phyloP scores from a whole-genome alignment of 805 yeast species.

The Wickerhamiella shivajii region DNA sequence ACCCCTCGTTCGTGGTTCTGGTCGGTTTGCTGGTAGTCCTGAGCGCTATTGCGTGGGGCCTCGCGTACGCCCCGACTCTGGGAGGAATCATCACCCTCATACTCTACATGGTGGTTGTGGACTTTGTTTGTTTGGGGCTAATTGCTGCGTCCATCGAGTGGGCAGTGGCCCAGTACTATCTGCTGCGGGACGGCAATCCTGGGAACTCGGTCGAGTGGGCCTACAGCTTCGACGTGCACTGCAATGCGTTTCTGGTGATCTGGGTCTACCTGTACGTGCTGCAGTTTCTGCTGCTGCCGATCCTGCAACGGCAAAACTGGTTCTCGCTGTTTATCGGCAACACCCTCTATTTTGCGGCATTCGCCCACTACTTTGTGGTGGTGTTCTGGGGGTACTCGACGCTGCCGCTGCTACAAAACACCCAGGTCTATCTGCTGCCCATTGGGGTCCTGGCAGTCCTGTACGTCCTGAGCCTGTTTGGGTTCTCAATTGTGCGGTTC shows the following conservation, averaged over 20 bases:
- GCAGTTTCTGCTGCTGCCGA: conserved; percentile 62
- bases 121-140: conserved; percentile 58
- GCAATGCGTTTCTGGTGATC: conserved; percentile 71
- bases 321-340: conserved; percentile 64
- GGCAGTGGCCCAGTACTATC: conserved; percentile 52
- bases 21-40: conserved; percentile 49
- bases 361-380: conserved; percentile 60
- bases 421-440: conserved; percentile 49
- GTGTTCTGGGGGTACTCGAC: conserved; percentile 84
- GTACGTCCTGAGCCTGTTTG: conserved; percentile 45
- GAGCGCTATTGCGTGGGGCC: conserved; percentile 69
- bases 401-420: conserved; percentile 49
- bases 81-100: conserved; percentile 50
- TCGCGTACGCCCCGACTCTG: conserved; percentile 56
- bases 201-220: conserved; percentile 59
- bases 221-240: conserved; percentile 85
- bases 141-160: conserved; percentile 60
- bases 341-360: conserved; percentile 56
- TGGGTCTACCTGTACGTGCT: conserved; percentile 64
- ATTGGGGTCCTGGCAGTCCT: conserved; percentile 42
- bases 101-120: conserved; percentile 71
- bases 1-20: conserved; percentile 72
- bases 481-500: conserved; percentile 57
- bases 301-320: conserved; percentile 50
- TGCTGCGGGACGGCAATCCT: conserved; percentile 21